These are phyloP conservation scores for Leptodermis oblonga DNA, from an alignment of 257 asterid genomes.

Conservation along the genomic window DNA sequence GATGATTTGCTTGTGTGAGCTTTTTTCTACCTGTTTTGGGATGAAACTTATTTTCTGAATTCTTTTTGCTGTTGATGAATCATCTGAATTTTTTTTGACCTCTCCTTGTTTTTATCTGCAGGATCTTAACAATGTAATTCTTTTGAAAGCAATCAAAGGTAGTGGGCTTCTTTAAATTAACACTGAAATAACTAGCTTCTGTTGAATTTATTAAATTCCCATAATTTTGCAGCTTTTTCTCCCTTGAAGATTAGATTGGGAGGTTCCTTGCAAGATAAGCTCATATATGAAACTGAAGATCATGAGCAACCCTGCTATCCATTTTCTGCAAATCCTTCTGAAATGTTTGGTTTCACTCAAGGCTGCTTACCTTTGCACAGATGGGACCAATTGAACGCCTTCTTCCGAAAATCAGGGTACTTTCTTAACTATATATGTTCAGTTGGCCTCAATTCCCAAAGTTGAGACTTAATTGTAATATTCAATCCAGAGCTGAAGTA, in stretches of 20 bases:
- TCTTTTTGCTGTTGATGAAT: neutral
- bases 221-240: too few relatives aligned
- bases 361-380: conserved; percentile 72
- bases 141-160: conserved; percentile 81
- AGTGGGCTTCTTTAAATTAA: conserved; percentile 8
- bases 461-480: neutral
- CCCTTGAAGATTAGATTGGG: too few relatives aligned
- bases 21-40: neutral
- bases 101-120: conserved; percentile 31
- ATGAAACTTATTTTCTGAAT: neutral
- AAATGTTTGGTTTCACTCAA: conserved; percentile 47
- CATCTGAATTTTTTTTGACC: neutral
- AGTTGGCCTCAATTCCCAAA: neutral
- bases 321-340: conserved; percentile 40
- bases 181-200: neutral
- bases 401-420: conserved; percentile 61
- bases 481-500: conserved; percentile 52
- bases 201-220: too few relatives aligned
- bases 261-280: conserved; percentile 77
- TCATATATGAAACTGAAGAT: conserved; percentile 54
- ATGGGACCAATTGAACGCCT: too few relatives aligned
- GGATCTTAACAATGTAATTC: conserved; percentile 59
- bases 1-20: conserved; percentile 1
- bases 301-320: conserved; percentile 44
- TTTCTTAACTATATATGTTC: neutral